Evolutionary conservation across 768 basidiomycete genomes (phyloP), one percentile per base, ranked within the genome.

Genomic region (Calocybe cyanea): DNA sequence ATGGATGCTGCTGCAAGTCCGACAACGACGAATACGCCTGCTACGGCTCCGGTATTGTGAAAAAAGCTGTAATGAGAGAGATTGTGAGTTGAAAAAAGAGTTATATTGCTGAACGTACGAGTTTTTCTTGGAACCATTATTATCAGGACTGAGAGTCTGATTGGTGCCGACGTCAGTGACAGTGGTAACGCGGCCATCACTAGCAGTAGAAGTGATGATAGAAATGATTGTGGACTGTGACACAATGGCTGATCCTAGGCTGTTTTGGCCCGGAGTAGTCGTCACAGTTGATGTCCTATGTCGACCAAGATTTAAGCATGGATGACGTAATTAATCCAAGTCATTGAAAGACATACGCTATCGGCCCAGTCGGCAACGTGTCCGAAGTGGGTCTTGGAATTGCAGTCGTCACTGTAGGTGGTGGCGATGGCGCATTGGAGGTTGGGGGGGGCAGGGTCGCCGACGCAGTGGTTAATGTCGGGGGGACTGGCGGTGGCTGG

Each of bases 21-120:
- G 14, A 94, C 88, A 13, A 92, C 81, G 31, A 91, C 80, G 57
- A 96, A 98, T 7, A 92, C 88, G 36, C 89, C 95, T 1, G 86
- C 86, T 2, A 97, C 92, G 9, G 92, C 94, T 15, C 92, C 92
- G 18, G 85, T 87, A 60, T 95, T 89, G 40, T 63, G 63, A 65
- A 95, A 94, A 69, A 96, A 98, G 45, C 87, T 90, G 46, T n/a
- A 18, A 7, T 31, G 42, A 1, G 41, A 30, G 15, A 52, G 36
- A 34, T 33, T 14, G 41, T 54, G 39, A 56, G 51, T 25, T 40
- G 5, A 6, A 28, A 28, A 28, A 28, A 28, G 25, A 28, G 30
- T 25, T 17, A 38, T 37, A 36, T 37, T 32, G 33, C 32, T 23
- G 56, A 14, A 65, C 80, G 63, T 61, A 88, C 87, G 78, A 68